Evolutionary conservation across 805 yeast genomes (phyloP).

Genomic region (Candida ovalis): DNA sequence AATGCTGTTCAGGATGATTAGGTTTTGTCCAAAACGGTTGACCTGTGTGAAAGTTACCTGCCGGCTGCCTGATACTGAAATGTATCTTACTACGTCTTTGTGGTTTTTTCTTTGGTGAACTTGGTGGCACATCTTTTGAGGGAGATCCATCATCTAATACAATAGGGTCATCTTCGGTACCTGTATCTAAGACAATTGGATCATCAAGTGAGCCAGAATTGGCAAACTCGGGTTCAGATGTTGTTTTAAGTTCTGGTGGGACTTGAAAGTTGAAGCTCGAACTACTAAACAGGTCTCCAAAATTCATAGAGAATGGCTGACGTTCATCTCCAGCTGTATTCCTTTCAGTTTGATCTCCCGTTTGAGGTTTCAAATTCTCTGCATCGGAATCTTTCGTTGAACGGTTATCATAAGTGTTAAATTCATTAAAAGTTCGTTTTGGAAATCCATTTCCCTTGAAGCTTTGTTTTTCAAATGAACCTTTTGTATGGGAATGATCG

Average conservation of each 20-base stretch:
- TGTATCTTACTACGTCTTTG: background rate
- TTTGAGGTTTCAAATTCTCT: no score
- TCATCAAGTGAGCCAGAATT: slow-evolving; percentile 20
- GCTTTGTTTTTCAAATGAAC: no score
- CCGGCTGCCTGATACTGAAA: background rate
- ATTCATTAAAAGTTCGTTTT: no score
- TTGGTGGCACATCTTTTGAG: background rate
- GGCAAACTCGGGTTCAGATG: background rate
- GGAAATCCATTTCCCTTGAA: no score
- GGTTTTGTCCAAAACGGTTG: background rate
- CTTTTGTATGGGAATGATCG: no score
- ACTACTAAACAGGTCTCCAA: background rate
- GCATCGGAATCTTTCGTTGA: no score
- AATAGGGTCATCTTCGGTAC: slow-evolving; percentile 30
- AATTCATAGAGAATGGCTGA: background rate
- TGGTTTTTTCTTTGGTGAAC: background rate
- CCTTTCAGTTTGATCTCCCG: background rate
- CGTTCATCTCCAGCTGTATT: background rate
- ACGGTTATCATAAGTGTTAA: no score
- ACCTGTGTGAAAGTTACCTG: no score
- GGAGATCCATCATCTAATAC: slow-evolving; percentile 17
- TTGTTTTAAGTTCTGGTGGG: background rate
- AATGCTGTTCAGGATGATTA: background rate
- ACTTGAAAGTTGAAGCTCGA: background rate
- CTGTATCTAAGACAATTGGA: slow-evolving; percentile 25